phyloP scores from a whole-genome alignment of 176 grass and related monocot genomes.

The Leersia perrieri region DNA sequence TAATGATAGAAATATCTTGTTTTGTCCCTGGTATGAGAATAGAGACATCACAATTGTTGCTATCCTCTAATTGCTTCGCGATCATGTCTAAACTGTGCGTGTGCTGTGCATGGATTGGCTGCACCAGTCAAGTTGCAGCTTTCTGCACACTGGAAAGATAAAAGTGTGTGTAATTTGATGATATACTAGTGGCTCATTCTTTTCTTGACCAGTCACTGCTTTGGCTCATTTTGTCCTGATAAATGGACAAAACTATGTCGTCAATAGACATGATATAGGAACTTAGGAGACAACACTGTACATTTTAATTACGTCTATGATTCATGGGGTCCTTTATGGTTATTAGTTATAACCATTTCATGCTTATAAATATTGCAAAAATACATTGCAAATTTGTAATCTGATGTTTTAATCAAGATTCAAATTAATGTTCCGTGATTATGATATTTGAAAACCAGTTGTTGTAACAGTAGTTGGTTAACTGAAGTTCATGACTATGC shows the following conservation, averaged over 20 bases:
- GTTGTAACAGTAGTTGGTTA: neutral
- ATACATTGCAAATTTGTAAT: neutral
- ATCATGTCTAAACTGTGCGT: slow-evolving; percentile 2
- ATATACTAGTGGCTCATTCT: neutral
- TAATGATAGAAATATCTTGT: slow-evolving; percentile 23
- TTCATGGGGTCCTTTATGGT: neutral
- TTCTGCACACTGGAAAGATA: neutral
- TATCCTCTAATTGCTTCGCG: slow-evolving; percentile 15
- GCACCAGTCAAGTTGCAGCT: slow-evolving; percentile 4
- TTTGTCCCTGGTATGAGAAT: neutral
- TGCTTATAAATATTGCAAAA: slow-evolving; percentile 22
- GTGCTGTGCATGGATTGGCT: neutral
- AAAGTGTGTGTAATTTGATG: neutral
- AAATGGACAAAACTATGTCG: neutral
- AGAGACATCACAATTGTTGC: neutral
- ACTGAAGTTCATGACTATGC: too few relatives aligned
- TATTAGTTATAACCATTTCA: neutral
- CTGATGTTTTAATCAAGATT: neutral
- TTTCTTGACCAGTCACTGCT: neutral
- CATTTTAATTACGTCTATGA: neutral
- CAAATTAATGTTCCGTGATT: neutral
- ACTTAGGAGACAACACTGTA: neutral
- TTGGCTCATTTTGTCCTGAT: neutral
- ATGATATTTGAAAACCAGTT: neutral
- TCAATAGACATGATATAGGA: neutral